A percentile compares a stretch with the other conserved stretches of the same genome.
These are phyloP conservation scores for Erodium maritimum DNA, from an alignment of 345 rosid species.

Conservation along the genomic window DNA sequence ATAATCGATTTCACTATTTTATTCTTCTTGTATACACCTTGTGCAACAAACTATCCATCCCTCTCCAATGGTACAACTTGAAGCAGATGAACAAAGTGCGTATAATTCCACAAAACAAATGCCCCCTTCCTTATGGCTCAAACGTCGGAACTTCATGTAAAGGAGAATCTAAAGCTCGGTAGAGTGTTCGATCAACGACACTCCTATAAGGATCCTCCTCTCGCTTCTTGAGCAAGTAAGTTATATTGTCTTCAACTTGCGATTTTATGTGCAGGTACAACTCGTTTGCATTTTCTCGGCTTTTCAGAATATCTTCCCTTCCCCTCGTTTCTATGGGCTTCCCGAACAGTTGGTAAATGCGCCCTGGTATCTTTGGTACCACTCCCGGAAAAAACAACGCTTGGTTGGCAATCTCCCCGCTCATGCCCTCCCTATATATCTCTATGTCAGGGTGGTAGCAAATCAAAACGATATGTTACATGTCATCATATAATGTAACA, in stretches of 20 bases:
- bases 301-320: constrained; percentile 33
- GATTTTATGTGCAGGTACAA: constrained; percentile 39
- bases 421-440: constrained; percentile 20
- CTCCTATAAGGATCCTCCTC: constrained; percentile 52
- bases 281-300: constrained; percentile 31
- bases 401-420: constrained; percentile 36
- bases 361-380: constrained; percentile 41
- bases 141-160: constrained; percentile 43
- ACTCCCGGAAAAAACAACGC: constrained; percentile 16
- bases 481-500: too few relatives aligned
- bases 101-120: too few relatives aligned
- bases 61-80: too few relatives aligned
- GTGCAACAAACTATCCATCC: too few relatives aligned
- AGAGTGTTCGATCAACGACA: constrained; percentile 27
- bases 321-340: constrained; percentile 42
- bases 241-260: constrained; percentile 45
- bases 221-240: constrained; percentile 46
- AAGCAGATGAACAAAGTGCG: too few relatives aligned
- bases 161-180: constrained; percentile 33
- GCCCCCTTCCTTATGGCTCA: constrained; percentile 27
- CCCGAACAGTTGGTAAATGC: constrained; percentile 37
- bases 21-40: too few relatives aligned
- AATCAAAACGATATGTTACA: too few relatives aligned
- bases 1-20: too few relatives aligned
- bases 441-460: too few relatives aligned